Conservation (phyloP, 805 yeast species). For the Pichia nanzhaoensis region DNA sequence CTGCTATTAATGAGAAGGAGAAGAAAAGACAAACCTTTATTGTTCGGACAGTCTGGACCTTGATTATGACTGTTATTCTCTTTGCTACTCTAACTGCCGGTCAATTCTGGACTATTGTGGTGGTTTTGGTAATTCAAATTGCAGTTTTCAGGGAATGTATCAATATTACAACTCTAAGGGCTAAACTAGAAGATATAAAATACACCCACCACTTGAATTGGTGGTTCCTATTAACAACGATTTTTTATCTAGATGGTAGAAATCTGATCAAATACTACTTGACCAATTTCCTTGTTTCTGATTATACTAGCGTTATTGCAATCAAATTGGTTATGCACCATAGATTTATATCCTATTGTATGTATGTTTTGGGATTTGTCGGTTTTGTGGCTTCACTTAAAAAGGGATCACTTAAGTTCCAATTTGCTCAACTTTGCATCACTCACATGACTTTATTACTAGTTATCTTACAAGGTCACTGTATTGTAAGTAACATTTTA, state of each 20-base stretch:
- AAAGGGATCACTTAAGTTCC: constrained; percentile 84
- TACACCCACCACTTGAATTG: constrained; percentile 80
- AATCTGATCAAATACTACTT: constrained; percentile 54
- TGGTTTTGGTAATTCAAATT: constrained; percentile 69
- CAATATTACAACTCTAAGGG: constrained; percentile 66
- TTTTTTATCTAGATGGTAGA: constrained; percentile 85
- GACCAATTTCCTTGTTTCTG: constrained; percentile 24
- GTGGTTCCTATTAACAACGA: constrained; percentile 85
- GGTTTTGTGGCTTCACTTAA: constrained; percentile 84
- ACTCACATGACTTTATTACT: constrained; percentile 90
- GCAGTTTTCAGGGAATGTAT: constrained; percentile 90
- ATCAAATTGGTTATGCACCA: constrained; percentile 49
- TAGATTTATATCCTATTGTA: constrained; percentile 72
- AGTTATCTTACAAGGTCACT: constrained; percentile 91
- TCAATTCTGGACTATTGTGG: constrained; percentile 68
- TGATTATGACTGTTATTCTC: constrained; percentile 80
- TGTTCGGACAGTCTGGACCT: constrained; percentile 86
- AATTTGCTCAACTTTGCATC: constrained; percentile 87
- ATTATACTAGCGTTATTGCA: constrained; percentile 23
- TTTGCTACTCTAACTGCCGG: constrained; percentile 72
- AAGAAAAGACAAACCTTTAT: constrained; percentile 77
- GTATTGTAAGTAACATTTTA: constrained; percentile 81
- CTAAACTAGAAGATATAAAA: constrained; percentile 78
- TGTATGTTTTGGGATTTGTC: constrained; percentile 83
- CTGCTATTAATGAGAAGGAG: constrained; percentile 39